phyloP scores from a whole-genome alignment of 2,329 filamentous ascomycete genomes.

The Daldinia sp. region DNA sequence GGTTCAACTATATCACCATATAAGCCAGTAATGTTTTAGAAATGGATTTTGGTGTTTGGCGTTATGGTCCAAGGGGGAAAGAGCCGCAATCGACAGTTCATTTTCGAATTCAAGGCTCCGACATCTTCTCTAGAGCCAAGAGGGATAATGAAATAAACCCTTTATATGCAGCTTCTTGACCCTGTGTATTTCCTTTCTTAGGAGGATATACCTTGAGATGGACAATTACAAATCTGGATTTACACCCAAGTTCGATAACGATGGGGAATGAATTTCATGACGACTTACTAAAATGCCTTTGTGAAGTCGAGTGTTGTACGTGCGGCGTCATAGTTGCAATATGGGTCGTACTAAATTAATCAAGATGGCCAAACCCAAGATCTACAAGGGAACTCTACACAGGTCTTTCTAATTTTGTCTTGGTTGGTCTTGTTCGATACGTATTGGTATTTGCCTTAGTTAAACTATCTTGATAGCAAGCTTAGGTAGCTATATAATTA shows the following conservation, averaged over 20 bases:
- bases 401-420: background rate
- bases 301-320: conserved; percentile 1
- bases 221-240: background rate
- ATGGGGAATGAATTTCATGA: conserved; percentile 9
- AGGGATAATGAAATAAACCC: background rate
- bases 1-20: conserved; percentile 2
- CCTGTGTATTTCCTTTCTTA: background rate
- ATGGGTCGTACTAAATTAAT: background rate
- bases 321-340: background rate
- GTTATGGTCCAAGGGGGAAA: conserved; percentile 4
- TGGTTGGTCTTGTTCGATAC: background rate
- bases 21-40: conserved; percentile 2
- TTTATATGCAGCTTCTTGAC: background rate
- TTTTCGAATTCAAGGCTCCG: background rate
- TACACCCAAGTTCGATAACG: conserved; percentile 2
- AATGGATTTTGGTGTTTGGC: conserved; percentile 8
- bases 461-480: background rate
- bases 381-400: background rate
- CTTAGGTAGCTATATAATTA: background rate
- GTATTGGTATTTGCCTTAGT: background rate
- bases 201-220: conserved; percentile 6
- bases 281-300: conserved; percentile 5
- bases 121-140: background rate
- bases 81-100: background rate
- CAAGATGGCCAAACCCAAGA: background rate